Conservation (phyloP, 1,284 basidiomycete genomes). For the Termitomyces sp. region DNA sequence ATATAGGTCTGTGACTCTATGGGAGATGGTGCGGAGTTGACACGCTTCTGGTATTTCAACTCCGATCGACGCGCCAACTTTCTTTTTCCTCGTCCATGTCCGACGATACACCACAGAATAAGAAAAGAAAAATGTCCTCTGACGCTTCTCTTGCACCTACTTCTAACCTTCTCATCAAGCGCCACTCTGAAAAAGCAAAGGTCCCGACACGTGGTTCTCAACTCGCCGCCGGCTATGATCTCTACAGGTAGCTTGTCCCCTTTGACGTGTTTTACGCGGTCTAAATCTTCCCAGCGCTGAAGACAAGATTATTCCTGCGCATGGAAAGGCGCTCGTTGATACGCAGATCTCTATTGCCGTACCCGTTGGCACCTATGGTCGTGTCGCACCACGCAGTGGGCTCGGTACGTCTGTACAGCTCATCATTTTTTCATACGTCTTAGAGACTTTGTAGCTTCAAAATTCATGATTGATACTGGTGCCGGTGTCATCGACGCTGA, state of each 20-base stretch:
- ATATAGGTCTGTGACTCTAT: no score
- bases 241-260: conserved; percentile 63
- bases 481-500: conserved; percentile 97
- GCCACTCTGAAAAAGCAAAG: conserved; percentile 76
- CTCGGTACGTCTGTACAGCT: conserved; percentile 61
- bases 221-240: conserved; percentile 89
- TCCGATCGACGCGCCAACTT: conserved; percentile 31
- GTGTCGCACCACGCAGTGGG: conserved; percentile 91
- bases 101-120: conserved; percentile 34
- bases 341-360: conserved; percentile 92
- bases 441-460: conserved; percentile 62
- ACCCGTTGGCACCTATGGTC: conserved; percentile 89
- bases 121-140: conserved; percentile 55
- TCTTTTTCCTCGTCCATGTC: conserved; percentile 18
- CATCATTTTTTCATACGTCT: background rate
- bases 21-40: conserved; percentile 23
- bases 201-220: conserved; percentile 86
- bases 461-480: conserved; percentile 96
- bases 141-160: conserved; percentile 34
- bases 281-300: conserved; percentile 55
- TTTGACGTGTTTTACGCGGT: background rate
- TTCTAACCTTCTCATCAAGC: conserved; percentile 76
- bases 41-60: conserved; percentile 22
- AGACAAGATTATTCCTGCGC: conserved; percentile 72
- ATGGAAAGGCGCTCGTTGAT: conserved; percentile 84